Evolutionary conservation across 192 early-diverging fungal species (phyloP).

Genomic region (Coemansia sp.): DNA sequence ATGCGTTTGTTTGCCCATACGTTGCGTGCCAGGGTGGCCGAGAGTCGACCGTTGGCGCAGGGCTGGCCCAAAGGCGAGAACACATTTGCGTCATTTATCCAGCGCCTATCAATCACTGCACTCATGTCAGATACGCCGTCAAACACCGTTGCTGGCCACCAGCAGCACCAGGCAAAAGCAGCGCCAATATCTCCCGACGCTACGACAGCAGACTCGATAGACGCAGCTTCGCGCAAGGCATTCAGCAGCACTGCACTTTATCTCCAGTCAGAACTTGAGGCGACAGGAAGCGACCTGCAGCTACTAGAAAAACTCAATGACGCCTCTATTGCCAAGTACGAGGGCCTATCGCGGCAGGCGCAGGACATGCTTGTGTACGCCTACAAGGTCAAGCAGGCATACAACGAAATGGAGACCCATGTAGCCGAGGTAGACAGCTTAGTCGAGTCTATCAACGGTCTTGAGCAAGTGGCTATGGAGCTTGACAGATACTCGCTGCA

Average conservation of each 20-base stretch:
- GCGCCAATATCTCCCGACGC: not conserved
- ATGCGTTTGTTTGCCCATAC: not conserved
- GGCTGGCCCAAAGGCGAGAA: not conserved
- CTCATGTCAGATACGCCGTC: not conserved
- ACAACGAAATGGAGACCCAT: constrained; percentile 48
- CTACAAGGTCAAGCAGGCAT: constrained; percentile 50
- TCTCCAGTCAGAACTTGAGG: constrained; percentile 45
- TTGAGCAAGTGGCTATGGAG: constrained; percentile 41
- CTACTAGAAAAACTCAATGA: constrained; percentile 50
- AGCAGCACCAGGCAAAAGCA: not conserved
- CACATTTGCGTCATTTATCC: not conserved
- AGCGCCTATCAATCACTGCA: not conserved
- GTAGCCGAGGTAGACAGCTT: constrained; percentile 33
- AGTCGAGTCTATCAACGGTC: constrained; percentile 29
- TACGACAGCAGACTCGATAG: constrained; percentile 3
- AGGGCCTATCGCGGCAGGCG: constrained; percentile 47
- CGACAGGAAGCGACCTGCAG: constrained; percentile 30
- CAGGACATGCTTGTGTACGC: constrained; percentile 52
- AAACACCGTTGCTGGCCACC: not conserved
- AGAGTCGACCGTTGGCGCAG: not conserved
- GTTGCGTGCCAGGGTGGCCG: too few relatives aligned
- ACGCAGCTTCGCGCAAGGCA: constrained; percentile 30
- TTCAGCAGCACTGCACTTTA: constrained; percentile 43
- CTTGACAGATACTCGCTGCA: constrained; percentile 45
- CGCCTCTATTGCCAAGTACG: constrained; percentile 46